Conservation (phyloP, 495 filamentous ascomycete species). For the Cercophora sp. region DNA sequence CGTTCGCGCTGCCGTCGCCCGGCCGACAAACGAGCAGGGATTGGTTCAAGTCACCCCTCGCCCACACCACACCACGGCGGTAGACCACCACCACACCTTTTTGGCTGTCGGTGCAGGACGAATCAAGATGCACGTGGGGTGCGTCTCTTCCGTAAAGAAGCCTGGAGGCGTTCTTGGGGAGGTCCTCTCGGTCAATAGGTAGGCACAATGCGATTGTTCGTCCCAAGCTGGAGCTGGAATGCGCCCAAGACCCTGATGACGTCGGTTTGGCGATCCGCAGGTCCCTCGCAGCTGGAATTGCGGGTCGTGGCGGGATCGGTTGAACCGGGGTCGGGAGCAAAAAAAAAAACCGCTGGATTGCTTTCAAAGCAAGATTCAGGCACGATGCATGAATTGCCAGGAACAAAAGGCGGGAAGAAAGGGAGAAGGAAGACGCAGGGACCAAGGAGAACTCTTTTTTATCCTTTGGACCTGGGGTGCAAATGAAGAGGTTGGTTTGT, state of each 20-base stretch:
- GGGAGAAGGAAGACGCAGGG: too few species aligned
- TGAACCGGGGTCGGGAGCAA: too few species aligned
- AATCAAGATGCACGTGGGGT: background rate
- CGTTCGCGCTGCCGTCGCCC: slow-evolving; percentile 3
- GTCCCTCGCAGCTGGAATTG: background rate
- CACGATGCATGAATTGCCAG: background rate
- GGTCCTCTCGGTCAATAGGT: too few species aligned
- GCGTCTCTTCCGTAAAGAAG: too few species aligned
- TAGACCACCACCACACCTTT: too few species aligned
- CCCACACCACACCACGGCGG: background rate
- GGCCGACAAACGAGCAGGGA: background rate
- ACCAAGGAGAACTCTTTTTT: too few species aligned
- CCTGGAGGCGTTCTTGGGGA: too few species aligned
- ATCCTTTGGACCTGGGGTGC: too few species aligned
- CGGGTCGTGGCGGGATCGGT: background rate
- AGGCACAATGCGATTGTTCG: slow-evolving; percentile 3
- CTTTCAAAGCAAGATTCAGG: background rate
- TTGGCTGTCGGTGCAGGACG: background rate
- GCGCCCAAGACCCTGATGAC: slow-evolving; percentile 10
- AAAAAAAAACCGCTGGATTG: background rate
- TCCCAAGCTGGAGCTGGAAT: background rate
- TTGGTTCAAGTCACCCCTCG: background rate
- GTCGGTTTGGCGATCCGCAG: slow-evolving; percentile 10
- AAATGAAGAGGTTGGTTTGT: too few species aligned
- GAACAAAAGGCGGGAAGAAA: too few species aligned